Percentiles rank a stretch among this genome's conserved stretches.
phyloP scores from a whole-genome alignment of 192 early-diverging fungal species.

The Podila minutissima region DNA sequence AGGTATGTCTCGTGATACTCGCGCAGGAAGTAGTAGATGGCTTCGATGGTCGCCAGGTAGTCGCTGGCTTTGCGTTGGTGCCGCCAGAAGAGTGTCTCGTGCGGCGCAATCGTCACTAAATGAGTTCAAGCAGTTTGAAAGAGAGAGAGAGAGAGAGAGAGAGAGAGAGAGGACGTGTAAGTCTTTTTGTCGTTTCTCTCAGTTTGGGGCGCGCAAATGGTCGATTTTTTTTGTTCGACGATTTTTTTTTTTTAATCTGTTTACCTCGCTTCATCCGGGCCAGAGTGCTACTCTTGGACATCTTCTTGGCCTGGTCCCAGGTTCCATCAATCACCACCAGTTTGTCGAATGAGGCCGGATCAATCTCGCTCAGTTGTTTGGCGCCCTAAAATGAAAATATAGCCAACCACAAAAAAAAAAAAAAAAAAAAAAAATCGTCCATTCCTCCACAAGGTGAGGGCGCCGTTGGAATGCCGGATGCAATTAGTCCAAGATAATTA shows the following conservation, averaged over 20 bases:
- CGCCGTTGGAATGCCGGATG: too few species aligned
- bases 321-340: conserved; percentile 96
- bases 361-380: conserved; percentile 72
- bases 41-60: conserved; percentile 94
- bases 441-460: too few species aligned
- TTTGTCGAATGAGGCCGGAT: conserved; percentile 71
- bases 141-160: not conserved
- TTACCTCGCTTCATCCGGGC: conserved; percentile 41
- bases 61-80: conserved; percentile 80
- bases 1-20: conserved; percentile 76
- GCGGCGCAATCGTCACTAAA: conserved; percentile 77
- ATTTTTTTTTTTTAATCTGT: not conserved
- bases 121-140: conserved; percentile 49
- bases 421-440: not conserved
- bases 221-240: not conserved
- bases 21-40: conserved; percentile 92
- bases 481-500: too few species aligned
- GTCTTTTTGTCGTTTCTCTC: not conserved
- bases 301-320: conserved; percentile 85
- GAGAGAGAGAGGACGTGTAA: not conserved
- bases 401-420: not conserved
- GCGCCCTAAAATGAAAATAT: conserved; percentile 61
- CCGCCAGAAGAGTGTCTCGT: conserved; percentile 91
- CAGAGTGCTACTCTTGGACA: conserved; percentile 48
- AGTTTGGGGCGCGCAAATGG: not conserved